Evolutionary conservation across 2,329 filamentous ascomycete species (phyloP), one percentile per base, ranked within the genome.

Genomic region (Phyllosticta citrichinensis): DNA sequence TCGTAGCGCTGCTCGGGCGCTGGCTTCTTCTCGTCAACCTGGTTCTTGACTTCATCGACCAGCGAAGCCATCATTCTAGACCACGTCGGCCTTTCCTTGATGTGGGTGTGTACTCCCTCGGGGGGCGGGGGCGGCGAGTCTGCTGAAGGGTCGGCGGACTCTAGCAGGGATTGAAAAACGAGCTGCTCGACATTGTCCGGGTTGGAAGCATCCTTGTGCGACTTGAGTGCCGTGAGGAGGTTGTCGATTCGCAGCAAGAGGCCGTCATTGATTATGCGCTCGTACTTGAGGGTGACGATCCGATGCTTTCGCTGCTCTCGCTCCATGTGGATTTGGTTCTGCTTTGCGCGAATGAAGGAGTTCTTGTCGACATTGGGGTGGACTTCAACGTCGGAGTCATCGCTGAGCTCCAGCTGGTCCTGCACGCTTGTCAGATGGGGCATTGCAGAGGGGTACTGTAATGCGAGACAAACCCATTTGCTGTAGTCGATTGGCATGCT

Each of bases 41-140:
- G 84, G 66, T 89, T 85, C 75, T 96, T 97, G 52, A 97, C 91
- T 74, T 96, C 89, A 69, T 99, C 94, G 20, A 97, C 83, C 68
- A 99, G 76, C n/a, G 87, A 85, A n/a, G 89, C 89, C 88, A 99
- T 92, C 94, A 99, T 99, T 79, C 95, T 91, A 50, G 91, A 94
- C 71, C 96, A 99, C 14, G 87, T 88, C 0, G 89, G 90, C 67
- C 89, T 84, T 69, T 86, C 85, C 72, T 88, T 83, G 67, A 87
- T 85, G 60, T 90, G 81, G 52, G 82, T 81, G 70, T 95, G 87
- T 27, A 97, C 87, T 55, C 89, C 91, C 65, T 86, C 87, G 1
- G 92, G 92, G 24, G 88, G 80, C 9, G 88, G 86, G 3, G 91
- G 89, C 64, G 84, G 84, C 70, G 91, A 85, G 68, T 95, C 89